Evolutionary conservation across 495 filamentous ascomycete genomes (phyloP).

Genomic region (Daldinia caldariorum): DNA sequence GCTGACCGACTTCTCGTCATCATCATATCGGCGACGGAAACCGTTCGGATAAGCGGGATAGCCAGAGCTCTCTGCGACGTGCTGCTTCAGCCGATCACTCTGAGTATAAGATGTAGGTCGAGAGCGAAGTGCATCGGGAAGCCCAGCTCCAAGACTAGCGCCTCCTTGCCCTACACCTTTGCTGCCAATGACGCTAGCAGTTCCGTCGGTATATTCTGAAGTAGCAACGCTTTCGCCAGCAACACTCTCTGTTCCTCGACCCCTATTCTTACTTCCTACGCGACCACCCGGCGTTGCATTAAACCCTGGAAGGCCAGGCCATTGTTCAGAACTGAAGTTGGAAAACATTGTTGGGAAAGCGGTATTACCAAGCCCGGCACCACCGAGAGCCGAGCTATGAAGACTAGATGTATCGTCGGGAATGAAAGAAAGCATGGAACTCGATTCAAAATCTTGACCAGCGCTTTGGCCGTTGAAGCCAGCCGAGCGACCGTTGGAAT

Average conservation of each 20-base stretch:
- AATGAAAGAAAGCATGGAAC: constrained; percentile 91
- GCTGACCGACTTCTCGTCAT: constrained; percentile 93
- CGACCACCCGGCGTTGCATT: constrained; percentile 68
- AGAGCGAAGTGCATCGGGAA: constrained; percentile 69
- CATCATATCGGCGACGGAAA: constrained; percentile 84
- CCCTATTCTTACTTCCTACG: constrained; percentile 63
- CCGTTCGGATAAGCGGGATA: constrained; percentile 70
- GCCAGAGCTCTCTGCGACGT: constrained; percentile 77
- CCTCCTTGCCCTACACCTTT: constrained; percentile 75
- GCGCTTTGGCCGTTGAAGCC: constrained; percentile 59
- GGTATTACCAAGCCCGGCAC: constrained; percentile 75
- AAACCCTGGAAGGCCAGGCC: constrained; percentile 81
- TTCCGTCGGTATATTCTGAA: constrained; percentile 85
- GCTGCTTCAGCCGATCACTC: constrained; percentile 80
- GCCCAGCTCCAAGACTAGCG: constrained; percentile 81
- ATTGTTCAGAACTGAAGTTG: constrained; percentile 84
- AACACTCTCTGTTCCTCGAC: constrained; percentile 74
- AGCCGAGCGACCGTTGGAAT: constrained; percentile 60
- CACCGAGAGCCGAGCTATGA: constrained; percentile 89
- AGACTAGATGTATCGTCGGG: constrained; percentile 97
- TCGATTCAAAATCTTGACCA: constrained; percentile 81
- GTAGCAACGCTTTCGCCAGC: constrained; percentile 91
- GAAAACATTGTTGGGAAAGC: constrained; percentile 96
- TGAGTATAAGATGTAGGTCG: constrained; percentile 60
- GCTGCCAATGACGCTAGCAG: constrained; percentile 74